phyloP scores from a whole-genome alignment of 148 eudicot species.

The Cornus florida region DNA sequence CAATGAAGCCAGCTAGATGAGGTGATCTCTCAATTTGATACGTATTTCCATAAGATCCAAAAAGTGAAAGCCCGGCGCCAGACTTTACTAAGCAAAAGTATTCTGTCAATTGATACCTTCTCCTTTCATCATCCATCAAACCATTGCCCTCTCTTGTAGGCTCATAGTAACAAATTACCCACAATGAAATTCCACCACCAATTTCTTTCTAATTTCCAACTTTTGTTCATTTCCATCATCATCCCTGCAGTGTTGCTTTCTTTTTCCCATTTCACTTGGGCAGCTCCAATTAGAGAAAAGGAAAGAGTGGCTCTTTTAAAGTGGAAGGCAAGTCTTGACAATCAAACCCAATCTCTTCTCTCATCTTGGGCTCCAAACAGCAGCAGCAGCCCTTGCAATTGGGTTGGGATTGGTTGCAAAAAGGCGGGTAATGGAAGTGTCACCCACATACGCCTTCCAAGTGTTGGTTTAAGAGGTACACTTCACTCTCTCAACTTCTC shows the following conservation, averaged over 20 bases:
- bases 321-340: conserved; percentile 21
- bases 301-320: conserved; percentile 14
- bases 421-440: neutral
- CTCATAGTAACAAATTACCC: too few species aligned
- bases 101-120: too few species aligned
- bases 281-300: too few species aligned
- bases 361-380: conserved; percentile 10
- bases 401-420: conserved; percentile 23
- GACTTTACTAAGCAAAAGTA: too few species aligned
- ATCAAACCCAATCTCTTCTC: conserved; percentile 1
- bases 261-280: neutral
- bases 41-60: too few species aligned
- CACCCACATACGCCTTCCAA: neutral
- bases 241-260: neutral
- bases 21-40: too few species aligned
- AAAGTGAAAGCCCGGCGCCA: too few species aligned
- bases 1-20: too few species aligned
- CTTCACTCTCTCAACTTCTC: conserved; percentile 10
- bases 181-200: too few species aligned
- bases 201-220: neutral
- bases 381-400: conserved; percentile 7
- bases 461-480: too few species aligned
- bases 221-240: neutral
- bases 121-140: too few species aligned
- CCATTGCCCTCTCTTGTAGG: too few species aligned